A percentile compares a stretch with the other conserved stretches of the same genome.
Evolutionary conservation across 228 moss, liverwort and hornwort species (phyloP).

Genomic region (Sphagnum magellanicum): DNA sequence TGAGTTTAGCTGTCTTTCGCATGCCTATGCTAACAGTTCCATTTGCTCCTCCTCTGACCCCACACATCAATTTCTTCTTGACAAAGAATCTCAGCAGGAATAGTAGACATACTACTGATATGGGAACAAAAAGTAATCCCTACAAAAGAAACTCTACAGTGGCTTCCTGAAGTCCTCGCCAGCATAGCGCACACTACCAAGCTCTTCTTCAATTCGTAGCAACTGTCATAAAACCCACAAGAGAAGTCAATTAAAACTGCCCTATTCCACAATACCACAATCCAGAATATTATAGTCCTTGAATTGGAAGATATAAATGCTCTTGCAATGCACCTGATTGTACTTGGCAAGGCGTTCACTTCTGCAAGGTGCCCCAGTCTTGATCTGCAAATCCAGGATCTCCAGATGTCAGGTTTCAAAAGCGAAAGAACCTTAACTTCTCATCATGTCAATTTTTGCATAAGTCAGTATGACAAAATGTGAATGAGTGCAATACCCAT

Average conservation of each 20-base stretch:
- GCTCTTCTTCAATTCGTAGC: slow-evolving; percentile 89
- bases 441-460: no score
- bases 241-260: not conserved
- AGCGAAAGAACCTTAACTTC: no score
- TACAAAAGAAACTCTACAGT: slow-evolving; percentile 17
- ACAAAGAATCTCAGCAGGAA: no score
- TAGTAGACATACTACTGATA: not conserved
- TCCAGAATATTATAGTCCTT: no score
- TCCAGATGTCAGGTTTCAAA: not conserved
- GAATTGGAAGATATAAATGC: no score
- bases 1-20: no score
- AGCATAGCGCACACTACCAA: slow-evolving; percentile 76
- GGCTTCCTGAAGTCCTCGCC: slow-evolving; percentile 80
- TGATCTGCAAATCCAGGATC: slow-evolving; percentile 46
- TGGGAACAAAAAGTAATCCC: not conserved
- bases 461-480: no score
- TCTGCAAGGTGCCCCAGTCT: slow-evolving; percentile 94
- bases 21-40: no score
- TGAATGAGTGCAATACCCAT: no score
- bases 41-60: no score
- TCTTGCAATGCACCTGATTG: slow-evolving; percentile 31
- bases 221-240: slow-evolving; percentile 24
- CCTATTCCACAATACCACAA: not conserved
- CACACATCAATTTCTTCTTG: no score
- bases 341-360: slow-evolving; percentile 92